Evolutionary conservation across 2,329 filamentous ascomycete species (phyloP), one percentile per base, ranked within the genome.

Genomic region (Atkinsonella texensis): DNA sequence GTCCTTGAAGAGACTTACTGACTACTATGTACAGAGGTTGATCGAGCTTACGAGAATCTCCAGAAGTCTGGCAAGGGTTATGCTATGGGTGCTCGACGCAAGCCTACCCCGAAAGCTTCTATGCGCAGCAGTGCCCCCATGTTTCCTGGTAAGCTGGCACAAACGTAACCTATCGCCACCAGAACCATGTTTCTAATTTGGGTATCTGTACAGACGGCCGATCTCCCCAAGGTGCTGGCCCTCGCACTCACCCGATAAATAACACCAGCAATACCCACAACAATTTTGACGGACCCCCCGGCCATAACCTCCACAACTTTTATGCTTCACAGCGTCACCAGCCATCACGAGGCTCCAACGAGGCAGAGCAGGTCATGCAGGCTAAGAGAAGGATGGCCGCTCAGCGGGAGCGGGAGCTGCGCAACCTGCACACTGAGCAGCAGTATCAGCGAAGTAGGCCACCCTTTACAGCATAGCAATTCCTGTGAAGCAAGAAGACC

Each of bases 341-440:
- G 72, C 81, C 80, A 76, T 75, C 89, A 76, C 73, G 89, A 79
- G 73, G 90, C 79, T 81, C 80, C 65, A 84, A 79, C 76, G 93
- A 97, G 75, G 88, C 89, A 70, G 93, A 97, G 75, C 90, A 96
- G 75, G 89, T 96, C 83, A 88, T 95, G 79, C 93, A 97, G 82
- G 90, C 89, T 64, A 97, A 97, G 81, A 89, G 93, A 76, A 87
- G 91, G 77, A 94, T 97, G 88, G 93, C 93, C 65, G 93, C 93
- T 70, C 93, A 97, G 75, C 88, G 93, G 73, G 93, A 98, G 79
- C 87, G 91, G 73, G 93, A 98, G 77, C 84, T 98, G 71, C 89
- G 93, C 73, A 98, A 97, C 74, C 95, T 97, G 75, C 93, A 98
- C 75, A 94, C 96, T 75, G 93, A 98, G 81, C 93, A 98, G 81